phyloP scores from a whole-genome alignment of 2,329 filamentous ascomycete genomes.

The Colletotrichum plurivorum region DNA sequence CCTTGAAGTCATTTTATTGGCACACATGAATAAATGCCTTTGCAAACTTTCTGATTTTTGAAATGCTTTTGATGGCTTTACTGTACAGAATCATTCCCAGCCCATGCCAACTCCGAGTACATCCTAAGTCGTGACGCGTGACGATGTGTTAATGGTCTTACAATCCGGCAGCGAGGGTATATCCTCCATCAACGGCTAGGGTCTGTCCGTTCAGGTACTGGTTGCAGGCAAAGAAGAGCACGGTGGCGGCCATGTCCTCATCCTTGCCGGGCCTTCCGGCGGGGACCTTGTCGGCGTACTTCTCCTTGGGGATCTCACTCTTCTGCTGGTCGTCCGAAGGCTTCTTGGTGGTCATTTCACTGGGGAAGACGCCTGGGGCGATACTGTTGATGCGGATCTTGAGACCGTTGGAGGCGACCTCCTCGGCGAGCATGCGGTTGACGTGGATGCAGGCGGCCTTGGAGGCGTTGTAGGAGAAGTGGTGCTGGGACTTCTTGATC shows the following conservation, averaged over 20 bases:
- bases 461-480: conserved; percentile 74
- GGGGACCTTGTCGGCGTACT: conserved; percentile 73
- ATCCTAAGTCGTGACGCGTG: neutral
- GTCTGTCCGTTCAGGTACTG: conserved; percentile 62
- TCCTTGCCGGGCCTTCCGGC: conserved; percentile 77
- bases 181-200: conserved; percentile 61
- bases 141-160: conserved; percentile 36
- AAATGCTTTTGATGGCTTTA: no score
- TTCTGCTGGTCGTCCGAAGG: conserved; percentile 65
- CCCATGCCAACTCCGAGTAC: neutral
- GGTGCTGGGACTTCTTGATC: conserved; percentile 74
- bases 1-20: no score
- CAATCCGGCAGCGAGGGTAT: conserved; percentile 55
- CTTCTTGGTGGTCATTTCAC: conserved; percentile 76
- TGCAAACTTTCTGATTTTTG: no score
- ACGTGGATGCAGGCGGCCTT: conserved; percentile 78
- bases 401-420: conserved; percentile 70
- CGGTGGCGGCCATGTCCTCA: conserved; percentile 78
- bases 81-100: no score
- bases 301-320: conserved; percentile 69
- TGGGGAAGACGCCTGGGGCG: conserved; percentile 79
- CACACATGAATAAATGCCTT: no score
- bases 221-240: conserved; percentile 67
- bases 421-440: conserved; percentile 73
- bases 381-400: conserved; percentile 80